These are phyloP conservation scores for Oryza rufipogon DNA, from an alignment of 176 grass and related monocot species.

Conservation along the genomic window DNA sequence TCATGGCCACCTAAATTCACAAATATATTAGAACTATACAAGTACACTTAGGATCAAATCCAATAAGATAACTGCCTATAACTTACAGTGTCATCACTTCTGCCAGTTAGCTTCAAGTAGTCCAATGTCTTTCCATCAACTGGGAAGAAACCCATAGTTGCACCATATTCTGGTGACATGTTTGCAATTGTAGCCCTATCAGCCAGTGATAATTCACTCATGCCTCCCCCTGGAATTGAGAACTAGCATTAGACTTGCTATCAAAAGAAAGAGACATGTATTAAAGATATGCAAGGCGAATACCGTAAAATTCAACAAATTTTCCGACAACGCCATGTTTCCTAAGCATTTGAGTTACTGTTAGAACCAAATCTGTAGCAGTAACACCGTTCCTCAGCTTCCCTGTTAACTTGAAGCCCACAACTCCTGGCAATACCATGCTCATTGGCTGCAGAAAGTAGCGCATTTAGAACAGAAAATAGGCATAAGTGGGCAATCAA, in stretches of 20 bases:
- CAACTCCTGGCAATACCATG: slow-evolving; percentile 96
- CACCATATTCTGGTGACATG: slow-evolving; percentile 98
- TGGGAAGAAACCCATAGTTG: slow-evolving; percentile 99
- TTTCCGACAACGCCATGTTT: slow-evolving; percentile 99
- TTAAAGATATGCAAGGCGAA: neutral
- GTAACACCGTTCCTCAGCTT: slow-evolving; percentile 93
- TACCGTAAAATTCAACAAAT: slow-evolving; percentile 98
- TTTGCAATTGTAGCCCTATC: slow-evolving; percentile 98
- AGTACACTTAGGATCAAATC: slow-evolving; percentile 31
- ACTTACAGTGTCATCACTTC: slow-evolving; percentile 93
- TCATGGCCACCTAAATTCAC: slow-evolving; percentile 84
- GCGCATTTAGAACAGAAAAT: slow-evolving; percentile 26
- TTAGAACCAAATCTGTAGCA: slow-evolving; percentile 95
- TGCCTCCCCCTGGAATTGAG: slow-evolving; percentile 64
- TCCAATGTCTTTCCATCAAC: slow-evolving; percentile 84
- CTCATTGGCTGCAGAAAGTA: slow-evolving; percentile 81
- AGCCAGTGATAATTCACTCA: slow-evolving; percentile 86
- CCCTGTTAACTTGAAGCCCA: slow-evolving; percentile 89
- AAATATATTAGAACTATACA: slow-evolving; percentile 21
- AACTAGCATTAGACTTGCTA: slow-evolving; percentile 19
- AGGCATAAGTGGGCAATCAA: neutral
- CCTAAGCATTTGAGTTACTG: slow-evolving; percentile 93
- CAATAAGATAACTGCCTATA: neutral
- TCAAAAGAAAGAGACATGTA: neutral
- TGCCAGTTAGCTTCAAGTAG: slow-evolving; percentile 90